Evolutionary conservation across 2,329 filamentous ascomycete genomes (phyloP).

Genomic region (Harringtonia lauricola): DNA sequence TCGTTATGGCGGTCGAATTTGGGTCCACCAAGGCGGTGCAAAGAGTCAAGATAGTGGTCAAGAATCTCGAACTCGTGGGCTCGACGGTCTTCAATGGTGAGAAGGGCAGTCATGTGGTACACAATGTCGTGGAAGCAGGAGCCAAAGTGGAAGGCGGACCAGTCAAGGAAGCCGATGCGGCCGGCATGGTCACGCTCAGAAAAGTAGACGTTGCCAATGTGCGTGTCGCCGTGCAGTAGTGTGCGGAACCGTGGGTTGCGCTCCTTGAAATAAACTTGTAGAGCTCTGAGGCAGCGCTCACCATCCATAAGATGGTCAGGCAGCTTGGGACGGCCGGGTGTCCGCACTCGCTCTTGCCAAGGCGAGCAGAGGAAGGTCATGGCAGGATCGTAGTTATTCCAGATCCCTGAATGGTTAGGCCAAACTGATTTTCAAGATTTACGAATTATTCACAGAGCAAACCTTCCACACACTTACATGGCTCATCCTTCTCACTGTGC

Average conservation of each 20-base stretch:
- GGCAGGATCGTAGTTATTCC: constrained; percentile 3
- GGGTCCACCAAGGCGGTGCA: constrained; percentile 2
- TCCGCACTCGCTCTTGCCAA: background rate
- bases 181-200: constrained; percentile 11
- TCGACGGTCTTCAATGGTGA: constrained; percentile 22
- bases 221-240: constrained; percentile 22
- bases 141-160: constrained; percentile 23
- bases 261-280: constrained; percentile 11
- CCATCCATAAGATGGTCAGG: constrained; percentile 1
- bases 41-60: constrained; percentile 19
- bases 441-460: background rate
- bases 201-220: constrained; percentile 23
- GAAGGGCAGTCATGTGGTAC: constrained; percentile 22
- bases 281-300: constrained; percentile 13
- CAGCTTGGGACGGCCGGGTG: background rate
- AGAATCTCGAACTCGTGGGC: constrained; percentile 21
- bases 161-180: constrained; percentile 23
- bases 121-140: constrained; percentile 24
- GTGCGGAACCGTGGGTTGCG: constrained; percentile 2
- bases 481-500: background rate
- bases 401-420: background rate
- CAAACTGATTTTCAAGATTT: background rate
- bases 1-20: constrained; percentile 9
- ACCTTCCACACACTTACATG: background rate
- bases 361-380: constrained; percentile 2